Conservation (phyloP, 225 moss, liverwort and hornwort species). For the Polytrichum commune region DNA sequence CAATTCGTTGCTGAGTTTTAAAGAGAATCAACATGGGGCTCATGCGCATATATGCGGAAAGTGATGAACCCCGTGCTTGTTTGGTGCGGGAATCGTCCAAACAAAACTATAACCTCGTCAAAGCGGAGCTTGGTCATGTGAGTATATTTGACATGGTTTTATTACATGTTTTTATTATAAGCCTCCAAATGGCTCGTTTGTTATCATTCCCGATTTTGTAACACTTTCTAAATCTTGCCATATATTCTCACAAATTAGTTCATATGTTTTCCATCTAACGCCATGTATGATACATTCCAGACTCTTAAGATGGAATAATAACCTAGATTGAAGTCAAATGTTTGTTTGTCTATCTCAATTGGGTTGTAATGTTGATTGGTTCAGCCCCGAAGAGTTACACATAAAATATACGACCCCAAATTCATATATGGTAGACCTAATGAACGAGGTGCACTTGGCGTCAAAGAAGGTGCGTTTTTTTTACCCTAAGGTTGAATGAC, state of each 20-base stretch:
- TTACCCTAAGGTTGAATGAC: too few species aligned
- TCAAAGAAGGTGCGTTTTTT: slow-evolving; percentile 47
- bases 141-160: neutral
- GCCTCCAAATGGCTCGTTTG: too few species aligned
- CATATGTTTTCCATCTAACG: too few species aligned
- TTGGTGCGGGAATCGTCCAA: slow-evolving; percentile 43
- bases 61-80: slow-evolving; percentile 41
- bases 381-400: slow-evolving; percentile 47
- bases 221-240: too few species aligned
- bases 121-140: slow-evolving; percentile 65
- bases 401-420: slow-evolving; percentile 36
- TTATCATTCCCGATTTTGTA: too few species aligned
- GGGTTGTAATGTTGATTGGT: slow-evolving; percentile 6
- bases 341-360: neutral
- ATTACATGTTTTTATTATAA: too few species aligned
- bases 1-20: too few species aligned
- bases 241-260: too few species aligned
- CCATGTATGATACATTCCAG: too few species aligned
- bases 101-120: slow-evolving; percentile 50
- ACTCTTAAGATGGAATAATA: too few species aligned
- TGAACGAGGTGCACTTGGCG: slow-evolving; percentile 47
- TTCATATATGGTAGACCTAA: slow-evolving; percentile 60
- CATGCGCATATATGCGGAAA: slow-evolving; percentile 48
- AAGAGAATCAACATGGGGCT: slow-evolving; percentile 34
- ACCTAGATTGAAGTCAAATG: too few species aligned